These are phyloP conservation scores for Sclerotinia trifoliorum DNA, from an alignment of 2,329 filamentous ascomycete species.

Conservation along the genomic window DNA sequence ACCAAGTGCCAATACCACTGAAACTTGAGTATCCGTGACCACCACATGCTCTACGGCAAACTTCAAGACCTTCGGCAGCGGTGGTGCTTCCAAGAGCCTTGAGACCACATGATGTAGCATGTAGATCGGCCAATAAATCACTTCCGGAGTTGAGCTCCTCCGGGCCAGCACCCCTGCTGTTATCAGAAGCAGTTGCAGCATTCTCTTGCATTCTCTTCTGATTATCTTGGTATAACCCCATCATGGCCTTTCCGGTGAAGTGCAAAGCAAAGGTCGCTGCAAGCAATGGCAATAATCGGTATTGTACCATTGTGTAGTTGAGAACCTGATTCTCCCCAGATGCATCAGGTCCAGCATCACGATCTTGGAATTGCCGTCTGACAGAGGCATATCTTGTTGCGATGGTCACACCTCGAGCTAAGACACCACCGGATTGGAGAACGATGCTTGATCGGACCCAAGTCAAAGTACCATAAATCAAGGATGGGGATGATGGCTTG, in stretches of 20 bases:
- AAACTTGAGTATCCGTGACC: constrained; percentile 76
- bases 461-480: constrained; percentile 74
- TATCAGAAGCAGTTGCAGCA: constrained; percentile 42
- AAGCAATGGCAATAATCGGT: constrained; percentile 68
- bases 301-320: constrained; percentile 80
- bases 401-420: constrained; percentile 75
- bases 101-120: constrained; percentile 73
- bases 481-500: constrained; percentile 62
- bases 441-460: constrained; percentile 74
- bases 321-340: constrained; percentile 70
- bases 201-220: constrained; percentile 61
- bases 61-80: constrained; percentile 71
- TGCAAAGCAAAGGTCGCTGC: constrained; percentile 76
- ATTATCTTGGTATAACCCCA: constrained; percentile 69
- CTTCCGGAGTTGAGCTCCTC: constrained; percentile 66
- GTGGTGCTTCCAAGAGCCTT: constrained; percentile 72
- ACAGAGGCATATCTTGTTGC: constrained; percentile 73
- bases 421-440: constrained; percentile 66
- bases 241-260: constrained; percentile 76
- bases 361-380: constrained; percentile 75
- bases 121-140: constrained; percentile 69
- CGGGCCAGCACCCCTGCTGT: constrained; percentile 59
- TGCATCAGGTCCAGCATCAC: constrained; percentile 58
- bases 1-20: constrained; percentile 73
- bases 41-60: constrained; percentile 72